Base-by-base conservation (phyloP, 495 filamentous ascomycete genomes). In the Neurospora sublineolata region DNA sequence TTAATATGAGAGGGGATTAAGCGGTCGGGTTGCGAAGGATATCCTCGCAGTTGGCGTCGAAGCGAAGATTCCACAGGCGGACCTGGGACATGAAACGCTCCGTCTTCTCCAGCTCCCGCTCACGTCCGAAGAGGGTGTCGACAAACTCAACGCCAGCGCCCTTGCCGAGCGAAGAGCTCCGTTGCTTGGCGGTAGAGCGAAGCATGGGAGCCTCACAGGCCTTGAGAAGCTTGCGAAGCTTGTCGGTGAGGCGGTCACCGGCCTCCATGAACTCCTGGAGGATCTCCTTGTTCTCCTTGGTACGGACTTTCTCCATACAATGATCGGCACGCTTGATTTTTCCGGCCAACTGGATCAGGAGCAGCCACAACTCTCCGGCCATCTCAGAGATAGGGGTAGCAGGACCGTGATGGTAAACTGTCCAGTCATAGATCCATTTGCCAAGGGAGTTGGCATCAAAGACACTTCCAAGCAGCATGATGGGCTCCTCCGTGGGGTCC, bases 351-450 rank as follows among this genome's bases (percentile, higher is more conserved):
- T 97, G 93, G 83, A 97, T 97, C 72, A 98, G 86, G 58, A 97
- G 84, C 38, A 97, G 87, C 95, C 95, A 99, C 73, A 99, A 83
- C 77, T 97, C 94, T 77, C 95, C 95, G 23, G 95, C 94, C 78
- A 97, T 89, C 72, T 97, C 94, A 46, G 93, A 89, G 79, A 97
- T 94, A 72, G 95, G 93, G 4, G 93, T 93, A 37, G 88, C 88
- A 12, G 93, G 87, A 46, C 93, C 93, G 74, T 96, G 91, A 80
- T 91, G 90, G 83, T 93, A 97, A 72, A 97, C 93, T 38, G 95
- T 97, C 95, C 95, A 99, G 86, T 99, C 97, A 84, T 97, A 99
- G 79, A 99, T 94, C 95, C 95, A 99, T 82, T 97, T 97, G 77
- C 95, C 95, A 18, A 99, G 87, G 27, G 93, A 96, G 86, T 97